These are phyloP conservation scores for Geosiphon pyriformis DNA, from an alignment of 192 early-diverging fungal genomes.

Conservation along the genomic window DNA sequence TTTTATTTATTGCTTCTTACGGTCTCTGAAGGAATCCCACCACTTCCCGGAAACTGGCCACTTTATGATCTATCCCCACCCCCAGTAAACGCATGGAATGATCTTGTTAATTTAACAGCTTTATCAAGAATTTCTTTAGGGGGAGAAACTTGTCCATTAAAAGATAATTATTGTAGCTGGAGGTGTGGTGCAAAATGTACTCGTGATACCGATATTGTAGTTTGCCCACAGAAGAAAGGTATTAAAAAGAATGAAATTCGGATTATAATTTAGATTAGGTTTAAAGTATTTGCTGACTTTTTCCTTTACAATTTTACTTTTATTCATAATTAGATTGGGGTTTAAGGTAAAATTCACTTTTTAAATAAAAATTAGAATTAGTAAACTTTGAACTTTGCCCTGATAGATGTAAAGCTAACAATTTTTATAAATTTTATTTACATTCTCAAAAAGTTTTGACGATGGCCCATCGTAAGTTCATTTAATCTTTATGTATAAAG, in stretches of 20 bases:
- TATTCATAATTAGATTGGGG: background rate
- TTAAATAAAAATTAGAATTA: background rate
- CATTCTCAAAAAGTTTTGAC: no score
- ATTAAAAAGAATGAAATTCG: background rate
- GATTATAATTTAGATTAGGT: background rate
- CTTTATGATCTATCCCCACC: background rate
- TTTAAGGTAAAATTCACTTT: background rate
- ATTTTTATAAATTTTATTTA: background rate
- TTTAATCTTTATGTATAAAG: no score
- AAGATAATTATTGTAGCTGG: background rate
- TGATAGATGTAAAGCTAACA: background rate
- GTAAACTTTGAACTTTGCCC: background rate
- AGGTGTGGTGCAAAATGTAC: background rate
- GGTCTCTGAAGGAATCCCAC: no score
- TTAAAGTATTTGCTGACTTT: background rate
- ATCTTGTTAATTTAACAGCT: background rate
- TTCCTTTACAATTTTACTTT: background rate
- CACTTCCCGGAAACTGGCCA: background rate
- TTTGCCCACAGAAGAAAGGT: background rate
- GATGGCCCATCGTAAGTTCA: slow-evolving; percentile 23
- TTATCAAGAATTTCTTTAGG: background rate
- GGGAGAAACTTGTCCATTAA: background rate
- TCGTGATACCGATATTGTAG: background rate
- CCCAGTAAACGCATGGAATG: background rate
- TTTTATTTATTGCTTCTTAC: no score